Evolutionary conservation across 352 stramenopile species (phyloP).

Genomic region (Phytophthora sansomeana): DNA sequence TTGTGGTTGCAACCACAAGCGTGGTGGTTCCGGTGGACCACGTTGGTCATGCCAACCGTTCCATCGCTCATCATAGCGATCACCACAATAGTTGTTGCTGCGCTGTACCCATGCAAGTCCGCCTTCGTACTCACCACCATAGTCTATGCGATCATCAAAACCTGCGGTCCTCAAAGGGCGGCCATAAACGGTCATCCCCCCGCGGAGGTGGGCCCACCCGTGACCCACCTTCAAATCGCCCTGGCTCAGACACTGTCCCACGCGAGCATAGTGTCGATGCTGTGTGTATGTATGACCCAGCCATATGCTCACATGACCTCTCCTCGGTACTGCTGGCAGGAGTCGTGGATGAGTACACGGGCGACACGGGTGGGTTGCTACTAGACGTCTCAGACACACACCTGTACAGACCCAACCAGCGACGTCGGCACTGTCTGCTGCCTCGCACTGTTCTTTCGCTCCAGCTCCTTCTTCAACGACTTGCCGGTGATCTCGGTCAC

Average conservation of each 20-base stretch:
- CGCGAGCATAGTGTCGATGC: too few species aligned
- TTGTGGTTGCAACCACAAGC: too few species aligned
- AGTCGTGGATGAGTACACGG: background rate
- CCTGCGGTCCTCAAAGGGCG: too few species aligned
- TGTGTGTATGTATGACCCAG: background rate
- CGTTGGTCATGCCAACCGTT: too few species aligned
- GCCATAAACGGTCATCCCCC: background rate
- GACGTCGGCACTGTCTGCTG: background rate
- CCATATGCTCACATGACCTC: background rate
- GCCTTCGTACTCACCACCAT: too few species aligned
- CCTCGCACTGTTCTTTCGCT: background rate
- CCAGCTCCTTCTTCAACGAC: background rate
- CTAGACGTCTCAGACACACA: too few species aligned
- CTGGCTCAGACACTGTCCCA: background rate
- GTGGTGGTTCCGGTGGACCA: too few species aligned
- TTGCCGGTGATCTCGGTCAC: background rate
- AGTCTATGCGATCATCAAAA: too few species aligned
- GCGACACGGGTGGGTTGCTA: too few species aligned
- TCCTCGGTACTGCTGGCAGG: background rate
- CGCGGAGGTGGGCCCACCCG: background rate
- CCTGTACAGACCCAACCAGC: background rate
- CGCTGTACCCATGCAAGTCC: too few species aligned
- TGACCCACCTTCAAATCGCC: background rate
- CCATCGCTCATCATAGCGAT: too few species aligned
- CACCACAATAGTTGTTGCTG: too few species aligned